phyloP scores from a whole-genome alignment of 495 filamentous ascomycete species.

The Neurospora sp. region DNA sequence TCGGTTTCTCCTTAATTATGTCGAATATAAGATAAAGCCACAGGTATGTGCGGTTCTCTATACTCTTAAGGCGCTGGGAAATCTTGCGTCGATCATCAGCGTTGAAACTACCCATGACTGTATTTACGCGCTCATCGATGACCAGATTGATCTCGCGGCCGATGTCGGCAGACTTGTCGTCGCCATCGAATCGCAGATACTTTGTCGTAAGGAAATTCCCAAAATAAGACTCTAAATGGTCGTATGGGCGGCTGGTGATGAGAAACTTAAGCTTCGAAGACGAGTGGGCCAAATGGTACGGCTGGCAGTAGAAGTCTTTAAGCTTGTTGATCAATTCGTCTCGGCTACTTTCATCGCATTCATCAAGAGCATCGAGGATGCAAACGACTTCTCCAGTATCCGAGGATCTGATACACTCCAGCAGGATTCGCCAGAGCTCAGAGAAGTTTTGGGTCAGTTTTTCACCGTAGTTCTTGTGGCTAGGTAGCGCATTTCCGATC shows the following conservation, averaged over 20 bases:
- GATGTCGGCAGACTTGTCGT: slow-evolving; percentile 22
- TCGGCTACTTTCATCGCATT: slow-evolving; percentile 22
- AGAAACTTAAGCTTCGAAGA: slow-evolving; percentile 23
- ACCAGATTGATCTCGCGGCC: slow-evolving; percentile 29
- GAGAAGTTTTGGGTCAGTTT: slow-evolving; percentile 22
- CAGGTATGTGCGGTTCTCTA: slow-evolving; percentile 39
- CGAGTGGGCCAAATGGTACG: neutral
- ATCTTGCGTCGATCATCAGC: slow-evolving; percentile 6
- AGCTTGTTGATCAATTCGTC: slow-evolving; percentile 16
- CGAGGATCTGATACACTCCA: slow-evolving; percentile 18
- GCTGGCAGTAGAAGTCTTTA: slow-evolving; percentile 13
- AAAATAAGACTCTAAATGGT: slow-evolving; percentile 17
- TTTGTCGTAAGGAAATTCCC: slow-evolving; percentile 4
- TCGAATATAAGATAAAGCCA: slow-evolving; percentile 34
- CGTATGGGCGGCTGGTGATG: slow-evolving; percentile 30
- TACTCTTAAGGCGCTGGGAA: slow-evolving; percentile 20
- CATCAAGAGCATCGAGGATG: slow-evolving; percentile 34
- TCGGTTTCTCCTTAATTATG: slow-evolving; percentile 16
- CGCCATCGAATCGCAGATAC: slow-evolving; percentile 22
- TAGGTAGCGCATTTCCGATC: slow-evolving; percentile 15
- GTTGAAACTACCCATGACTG: slow-evolving; percentile 9
- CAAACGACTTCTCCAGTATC: slow-evolving; percentile 32
- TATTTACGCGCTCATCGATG: slow-evolving; percentile 21
- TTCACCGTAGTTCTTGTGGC: slow-evolving; percentile 11
- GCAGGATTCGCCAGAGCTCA: slow-evolving; percentile 33